A percentile compares a stretch with the other conserved stretches of the same genome.
These are phyloP conservation scores for Neurospora sp. DNA, from an alignment of 2,329 filamentous ascomycete genomes.

Conservation along the genomic window DNA sequence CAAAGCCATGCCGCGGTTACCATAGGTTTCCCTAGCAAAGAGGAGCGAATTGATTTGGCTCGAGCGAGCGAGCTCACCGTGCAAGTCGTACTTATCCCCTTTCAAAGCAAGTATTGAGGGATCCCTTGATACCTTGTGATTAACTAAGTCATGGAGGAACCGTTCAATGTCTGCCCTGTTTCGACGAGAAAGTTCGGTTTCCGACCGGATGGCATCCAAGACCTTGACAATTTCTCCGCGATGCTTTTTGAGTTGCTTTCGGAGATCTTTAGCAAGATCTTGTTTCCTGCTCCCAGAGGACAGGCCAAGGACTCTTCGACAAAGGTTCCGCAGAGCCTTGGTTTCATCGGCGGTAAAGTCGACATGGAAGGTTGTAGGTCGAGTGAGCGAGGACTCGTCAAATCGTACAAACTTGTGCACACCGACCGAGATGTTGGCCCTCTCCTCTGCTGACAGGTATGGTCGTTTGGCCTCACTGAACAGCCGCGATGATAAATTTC, in stretches of 20 bases:
- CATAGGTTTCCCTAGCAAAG: conserved; percentile 38
- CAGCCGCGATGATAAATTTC: conserved; percentile 3
- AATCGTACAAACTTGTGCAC: conserved; percentile 9
- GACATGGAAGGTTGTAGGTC: conserved; percentile 29
- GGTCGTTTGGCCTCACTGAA: conserved; percentile 14
- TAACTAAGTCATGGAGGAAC: conserved; percentile 28
- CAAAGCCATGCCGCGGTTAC: conserved; percentile 32
- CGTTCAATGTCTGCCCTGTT: conserved; percentile 24
- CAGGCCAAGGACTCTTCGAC: conserved; percentile 1
- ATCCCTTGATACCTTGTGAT: conserved; percentile 12
- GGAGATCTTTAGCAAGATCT: conserved; percentile 11
- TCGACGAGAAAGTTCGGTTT: conserved; percentile 14
- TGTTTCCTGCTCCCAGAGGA: conserved; percentile 7
- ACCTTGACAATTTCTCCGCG: not conserved
- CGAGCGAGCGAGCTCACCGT: conserved; percentile 19
- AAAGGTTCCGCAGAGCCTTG: conserved; percentile 1
- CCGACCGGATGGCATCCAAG: conserved; percentile 4
- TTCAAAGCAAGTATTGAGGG: conserved; percentile 23
- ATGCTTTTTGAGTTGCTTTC: conserved; percentile 10
- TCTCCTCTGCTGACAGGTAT: conserved; percentile 15
- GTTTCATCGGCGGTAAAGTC: conserved; percentile 35
- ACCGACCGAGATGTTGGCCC: conserved; percentile 11
- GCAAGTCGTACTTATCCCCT: conserved; percentile 21
- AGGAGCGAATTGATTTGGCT: conserved; percentile 32
- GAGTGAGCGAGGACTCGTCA: not conserved